These are phyloP conservation scores for Tylopilus sp. DNA, from an alignment of 1,284 basidiomycete genomes.

Conservation along the genomic window DNA sequence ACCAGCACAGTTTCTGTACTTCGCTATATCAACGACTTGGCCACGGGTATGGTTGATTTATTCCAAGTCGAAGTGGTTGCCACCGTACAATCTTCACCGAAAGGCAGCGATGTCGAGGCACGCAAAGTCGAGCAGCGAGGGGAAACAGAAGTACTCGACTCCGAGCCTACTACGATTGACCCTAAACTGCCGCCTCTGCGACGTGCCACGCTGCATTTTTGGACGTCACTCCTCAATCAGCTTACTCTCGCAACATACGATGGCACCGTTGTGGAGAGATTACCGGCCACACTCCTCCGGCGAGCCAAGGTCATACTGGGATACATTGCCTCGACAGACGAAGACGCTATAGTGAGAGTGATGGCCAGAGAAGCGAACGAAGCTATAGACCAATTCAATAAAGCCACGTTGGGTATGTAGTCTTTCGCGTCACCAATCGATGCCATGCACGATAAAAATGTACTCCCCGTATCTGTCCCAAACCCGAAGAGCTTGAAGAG, in stretches of 20 bases:
- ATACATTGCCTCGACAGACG: slow-evolving; percentile 72
- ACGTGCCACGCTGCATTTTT: slow-evolving; percentile 77
- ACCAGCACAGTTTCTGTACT: slow-evolving; percentile 61
- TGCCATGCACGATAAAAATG: slow-evolving; percentile 31
- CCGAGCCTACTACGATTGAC: slow-evolving; percentile 56
- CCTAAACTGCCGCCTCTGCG: slow-evolving; percentile 76
- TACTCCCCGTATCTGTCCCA: slow-evolving; percentile 91
- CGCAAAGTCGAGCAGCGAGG: slow-evolving; percentile 14
- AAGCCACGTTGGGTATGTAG: slow-evolving; percentile 46
- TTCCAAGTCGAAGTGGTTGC: slow-evolving; percentile 69
- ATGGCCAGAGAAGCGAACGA: slow-evolving; percentile 78
- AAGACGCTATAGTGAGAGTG: slow-evolving; percentile 66
- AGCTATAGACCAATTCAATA: slow-evolving; percentile 49
- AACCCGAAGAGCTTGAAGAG: slow-evolving; percentile 53
- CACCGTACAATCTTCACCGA: slow-evolving; percentile 10
- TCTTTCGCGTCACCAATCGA: neutral
- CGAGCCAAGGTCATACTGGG: slow-evolving; percentile 62
- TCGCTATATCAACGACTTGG: slow-evolving; percentile 60
- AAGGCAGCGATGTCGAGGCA: slow-evolving; percentile 14
- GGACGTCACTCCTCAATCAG: slow-evolving; percentile 60
- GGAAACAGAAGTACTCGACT: slow-evolving; percentile 22
- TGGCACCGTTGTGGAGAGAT: slow-evolving; percentile 19
- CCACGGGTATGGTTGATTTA: slow-evolving; percentile 70
- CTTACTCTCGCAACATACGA: slow-evolving; percentile 49
- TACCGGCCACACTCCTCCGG: slow-evolving; percentile 41